Conservation (phyloP, 2,329 filamentous ascomycete species). For the Drechslerella coelobrocha region DNA sequence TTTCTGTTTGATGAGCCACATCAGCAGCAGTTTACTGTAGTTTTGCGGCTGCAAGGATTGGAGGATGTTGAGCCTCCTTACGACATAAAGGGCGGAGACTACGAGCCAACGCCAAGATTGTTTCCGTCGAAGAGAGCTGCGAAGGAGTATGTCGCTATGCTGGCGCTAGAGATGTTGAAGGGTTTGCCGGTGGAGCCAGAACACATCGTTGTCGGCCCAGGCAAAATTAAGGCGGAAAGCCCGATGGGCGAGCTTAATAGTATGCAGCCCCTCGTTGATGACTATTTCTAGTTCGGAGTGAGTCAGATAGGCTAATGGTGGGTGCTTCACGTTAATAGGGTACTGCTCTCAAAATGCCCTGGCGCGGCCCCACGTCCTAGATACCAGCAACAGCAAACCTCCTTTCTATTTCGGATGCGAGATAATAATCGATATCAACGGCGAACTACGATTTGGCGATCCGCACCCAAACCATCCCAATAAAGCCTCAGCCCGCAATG, state of each 20-base stretch:
- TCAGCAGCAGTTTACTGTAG: constrained; percentile 41
- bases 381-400: constrained; percentile 45
- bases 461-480: constrained; percentile 18
- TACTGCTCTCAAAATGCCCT: constrained; percentile 48
- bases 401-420: constrained; percentile 45
- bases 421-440: constrained; percentile 39
- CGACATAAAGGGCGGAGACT: constrained; percentile 33
- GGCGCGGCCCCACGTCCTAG: constrained; percentile 32
- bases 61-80: constrained; percentile 16
- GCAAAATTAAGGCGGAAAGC: constrained; percentile 40
- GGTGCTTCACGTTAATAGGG: constrained; percentile 4
- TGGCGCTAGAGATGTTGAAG: constrained; percentile 28
- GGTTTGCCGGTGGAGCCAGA: constrained; percentile 11
- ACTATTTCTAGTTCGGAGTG: neutral
- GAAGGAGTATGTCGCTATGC: constrained; percentile 34
- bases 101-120: constrained; percentile 20
- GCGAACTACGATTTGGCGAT: constrained; percentile 31
- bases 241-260: constrained; percentile 48
- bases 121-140: constrained; percentile 47
- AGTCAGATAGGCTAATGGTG: neutral
- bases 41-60: constrained; percentile 19
- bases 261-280: neutral
- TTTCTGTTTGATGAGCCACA: constrained; percentile 31
- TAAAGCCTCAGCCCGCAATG: constrained; percentile 38
- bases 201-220: constrained; percentile 27